These are phyloP conservation scores for Gloeophyllum trabeum DNA, from an alignment of 768 basidiomycete genomes.

Conservation along the genomic window DNA sequence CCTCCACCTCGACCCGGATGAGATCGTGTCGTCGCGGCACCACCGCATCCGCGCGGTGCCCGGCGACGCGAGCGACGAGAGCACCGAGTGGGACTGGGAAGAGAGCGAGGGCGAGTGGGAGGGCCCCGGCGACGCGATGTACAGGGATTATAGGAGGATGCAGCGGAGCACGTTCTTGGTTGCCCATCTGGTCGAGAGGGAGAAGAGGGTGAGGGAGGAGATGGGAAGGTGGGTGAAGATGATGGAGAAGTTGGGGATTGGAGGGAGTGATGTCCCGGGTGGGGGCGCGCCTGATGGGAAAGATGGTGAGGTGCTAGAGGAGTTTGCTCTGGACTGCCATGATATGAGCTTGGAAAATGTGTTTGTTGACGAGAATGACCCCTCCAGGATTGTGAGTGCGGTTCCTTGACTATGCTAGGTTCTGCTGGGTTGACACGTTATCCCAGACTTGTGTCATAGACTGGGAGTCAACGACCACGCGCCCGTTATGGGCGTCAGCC, in stretches of 20 bases:
- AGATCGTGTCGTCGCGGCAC: constrained; percentile 60
- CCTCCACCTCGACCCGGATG: constrained; percentile 73
- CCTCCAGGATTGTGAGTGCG: constrained; percentile 56
- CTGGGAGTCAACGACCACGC: constrained; percentile 85
- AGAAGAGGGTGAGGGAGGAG: constrained; percentile 53
- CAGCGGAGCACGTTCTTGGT: constrained; percentile 72
- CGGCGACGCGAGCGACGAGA: constrained; percentile 65
- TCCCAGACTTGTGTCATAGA: constrained; percentile 77
- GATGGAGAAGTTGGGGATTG: constrained; percentile 43
- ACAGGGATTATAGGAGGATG: constrained; percentile 73
- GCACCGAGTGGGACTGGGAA: constrained; percentile 69
- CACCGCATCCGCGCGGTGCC: constrained; percentile 58
- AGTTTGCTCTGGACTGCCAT: constrained; percentile 77
- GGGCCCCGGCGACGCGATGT: constrained; percentile 68
- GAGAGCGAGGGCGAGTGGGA: constrained; percentile 79
- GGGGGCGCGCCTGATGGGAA: constrained; percentile 16
- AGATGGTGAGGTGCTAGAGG: constrained; percentile 19
- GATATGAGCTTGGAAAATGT: constrained; percentile 80
- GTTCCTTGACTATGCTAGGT: constrained; percentile 7
- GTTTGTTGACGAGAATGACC: constrained; percentile 65
- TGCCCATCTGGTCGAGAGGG: constrained; percentile 54
- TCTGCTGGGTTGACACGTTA: not conserved
- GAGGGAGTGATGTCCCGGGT: constrained; percentile 7
- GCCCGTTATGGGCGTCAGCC: constrained; percentile 78
- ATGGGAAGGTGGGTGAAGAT: constrained; percentile 60